Conservation (phyloP, 2,329 filamentous ascomycete species). For the Bipolaris cookei region DNA sequence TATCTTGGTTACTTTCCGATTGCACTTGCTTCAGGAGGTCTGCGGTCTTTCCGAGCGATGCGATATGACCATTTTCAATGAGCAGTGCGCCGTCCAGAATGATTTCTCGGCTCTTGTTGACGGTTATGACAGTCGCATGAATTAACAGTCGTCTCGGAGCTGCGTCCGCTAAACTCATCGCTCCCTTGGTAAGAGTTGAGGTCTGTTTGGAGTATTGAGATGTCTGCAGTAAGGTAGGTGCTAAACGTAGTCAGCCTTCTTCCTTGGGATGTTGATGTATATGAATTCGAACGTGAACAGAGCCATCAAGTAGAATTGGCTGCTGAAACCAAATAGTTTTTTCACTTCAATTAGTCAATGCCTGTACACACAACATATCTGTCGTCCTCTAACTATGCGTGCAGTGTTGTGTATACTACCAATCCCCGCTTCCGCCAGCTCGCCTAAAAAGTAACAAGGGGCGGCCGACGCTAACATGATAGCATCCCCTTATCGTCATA, state of each 20-base stretch:
- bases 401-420: neutral
- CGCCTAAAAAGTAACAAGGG: conserved; percentile 8
- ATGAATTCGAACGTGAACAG: neutral
- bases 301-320: neutral
- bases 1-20: neutral
- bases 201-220: neutral
- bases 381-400: neutral
- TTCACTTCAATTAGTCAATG: neutral
- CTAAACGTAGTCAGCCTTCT: neutral
- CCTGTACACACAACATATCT: neutral
- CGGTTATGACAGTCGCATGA: conserved; percentile 60
- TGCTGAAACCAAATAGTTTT: neutral
- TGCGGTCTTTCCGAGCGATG: conserved; percentile 52
- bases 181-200: neutral
- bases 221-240: neutral
- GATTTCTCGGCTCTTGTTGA: conserved; percentile 55
- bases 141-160: conserved; percentile 48
- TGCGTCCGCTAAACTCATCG: neutral
- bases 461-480: conserved; percentile 13
- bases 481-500: conserved; percentile 4
- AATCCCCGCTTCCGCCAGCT: neutral
- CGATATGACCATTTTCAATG: conserved; percentile 51
- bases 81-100: conserved; percentile 57
- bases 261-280: neutral
- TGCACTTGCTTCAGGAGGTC: conserved; percentile 28